Percentiles rank a stretch among this genome's conserved stretches.
Conservation (phyloP, 2,329 filamentous ascomycete genomes). For the Ceratocystiopsis sp. region DNA sequence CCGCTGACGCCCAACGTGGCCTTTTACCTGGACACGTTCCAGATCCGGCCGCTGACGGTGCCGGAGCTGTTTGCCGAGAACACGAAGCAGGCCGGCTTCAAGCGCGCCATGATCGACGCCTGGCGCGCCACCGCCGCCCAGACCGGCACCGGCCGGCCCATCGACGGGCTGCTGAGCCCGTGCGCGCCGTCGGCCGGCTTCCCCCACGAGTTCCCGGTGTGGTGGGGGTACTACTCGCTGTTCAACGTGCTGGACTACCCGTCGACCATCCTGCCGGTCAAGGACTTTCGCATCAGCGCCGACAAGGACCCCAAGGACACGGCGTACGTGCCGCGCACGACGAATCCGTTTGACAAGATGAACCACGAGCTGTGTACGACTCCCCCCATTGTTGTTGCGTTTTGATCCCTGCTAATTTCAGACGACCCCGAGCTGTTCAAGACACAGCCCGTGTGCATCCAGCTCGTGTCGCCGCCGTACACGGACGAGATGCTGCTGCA, state of each 20-base stretch:
- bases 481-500: slow-evolving; percentile 4
- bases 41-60: not conserved
- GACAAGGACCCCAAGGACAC: slow-evolving; percentile 1
- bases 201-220: slow-evolving; percentile 4
- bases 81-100: not conserved
- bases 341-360: slow-evolving; percentile 2
- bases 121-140: not conserved
- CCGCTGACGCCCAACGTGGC: not conserved
- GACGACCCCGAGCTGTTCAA: slow-evolving; percentile 3
- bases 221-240: slow-evolving; percentile 5
- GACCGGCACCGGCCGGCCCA: slow-evolving; percentile 21
- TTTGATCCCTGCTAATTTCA: too few relatives aligned
- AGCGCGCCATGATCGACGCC: not conserved
- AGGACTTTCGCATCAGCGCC: not conserved
- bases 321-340: slow-evolving; percentile 1
- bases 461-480: slow-evolving; percentile 2
- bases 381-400: too few relatives aligned
- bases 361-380: slow-evolving; percentile 3
- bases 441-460: slow-evolving; percentile 2
- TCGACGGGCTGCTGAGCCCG: slow-evolving; percentile 37
- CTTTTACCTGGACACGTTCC: not conserved
- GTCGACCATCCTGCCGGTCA: slow-evolving; percentile 3
- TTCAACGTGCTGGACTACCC: slow-evolving; percentile 7
- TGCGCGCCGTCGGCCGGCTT: slow-evolving; percentile 20
- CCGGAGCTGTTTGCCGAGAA: not conserved